Conservation (phyloP, 2,329 filamentous ascomycete species). For the Ceratocystiopsis brevicomis region DNA sequence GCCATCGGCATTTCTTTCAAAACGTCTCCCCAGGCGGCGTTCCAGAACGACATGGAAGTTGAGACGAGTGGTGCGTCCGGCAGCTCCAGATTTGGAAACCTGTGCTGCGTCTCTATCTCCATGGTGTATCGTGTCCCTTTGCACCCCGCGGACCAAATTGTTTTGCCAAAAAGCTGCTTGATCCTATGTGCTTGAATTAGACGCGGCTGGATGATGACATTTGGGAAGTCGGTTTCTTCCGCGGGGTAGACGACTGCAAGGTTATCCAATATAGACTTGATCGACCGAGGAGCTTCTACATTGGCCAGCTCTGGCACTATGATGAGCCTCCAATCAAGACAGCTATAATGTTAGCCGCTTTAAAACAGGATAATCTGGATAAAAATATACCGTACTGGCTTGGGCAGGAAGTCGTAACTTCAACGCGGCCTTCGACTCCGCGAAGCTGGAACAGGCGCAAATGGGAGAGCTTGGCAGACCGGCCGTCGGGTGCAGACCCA, state of each 20-base stretch:
- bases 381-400: conserved; percentile 13
- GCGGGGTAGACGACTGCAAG: conserved; percentile 10
- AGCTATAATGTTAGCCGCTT: conserved; percentile 11
- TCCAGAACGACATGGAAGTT: conserved; percentile 1
- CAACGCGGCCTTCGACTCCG: conserved; percentile 1
- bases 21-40: conserved; percentile 1
- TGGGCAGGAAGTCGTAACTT: conserved; percentile 15
- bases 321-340: conserved; percentile 20
- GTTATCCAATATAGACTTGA: conserved; percentile 11
- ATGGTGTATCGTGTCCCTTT: conserved; percentile 15
- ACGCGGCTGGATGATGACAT: conserved; percentile 7
- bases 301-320: conserved; percentile 11
- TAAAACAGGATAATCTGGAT: no score
- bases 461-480: not conserved
- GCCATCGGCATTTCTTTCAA: not conserved
- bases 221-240: conserved; percentile 12
- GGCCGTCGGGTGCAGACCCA: not conserved
- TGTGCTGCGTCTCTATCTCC: conserved; percentile 18
- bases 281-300: conserved; percentile 7
- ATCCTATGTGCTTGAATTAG: conserved; percentile 10
- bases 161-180: conserved; percentile 15
- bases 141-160: conserved; percentile 16
- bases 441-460: conserved; percentile 6
- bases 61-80: not conserved
- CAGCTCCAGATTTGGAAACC: conserved; percentile 11